Percentiles rank a stretch among this genome's conserved stretches.
phyloP scores from a whole-genome alignment of 164 flowering plant genomes.

The Sedum album region DNA sequence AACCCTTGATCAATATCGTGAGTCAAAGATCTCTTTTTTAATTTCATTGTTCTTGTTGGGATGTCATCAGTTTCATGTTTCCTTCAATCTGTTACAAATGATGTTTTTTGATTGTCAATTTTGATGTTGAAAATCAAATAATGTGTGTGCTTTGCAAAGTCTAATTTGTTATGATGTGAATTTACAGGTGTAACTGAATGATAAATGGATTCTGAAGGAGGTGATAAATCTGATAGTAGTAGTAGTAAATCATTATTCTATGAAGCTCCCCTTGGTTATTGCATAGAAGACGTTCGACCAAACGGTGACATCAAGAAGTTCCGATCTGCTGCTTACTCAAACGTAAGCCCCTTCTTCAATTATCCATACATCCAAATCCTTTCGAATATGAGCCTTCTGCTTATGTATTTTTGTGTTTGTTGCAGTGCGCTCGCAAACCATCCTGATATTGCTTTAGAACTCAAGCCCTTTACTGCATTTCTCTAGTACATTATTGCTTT shows the following conservation, averaged over 20 bases:
- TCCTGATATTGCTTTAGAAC: slow-evolving; percentile 42
- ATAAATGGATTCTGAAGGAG: slow-evolving; percentile 59
- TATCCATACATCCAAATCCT: neutral
- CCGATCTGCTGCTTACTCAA: slow-evolving; percentile 72
- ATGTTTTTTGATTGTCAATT: neutral
- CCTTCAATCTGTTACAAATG: no score
- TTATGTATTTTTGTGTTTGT: slow-evolving; percentile 3
- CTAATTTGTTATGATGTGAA: neutral
- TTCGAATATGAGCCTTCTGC: neutral
- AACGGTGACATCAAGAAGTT: slow-evolving; percentile 61
- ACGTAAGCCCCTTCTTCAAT: slow-evolving; percentile 25
- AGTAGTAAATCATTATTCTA: slow-evolving; percentile 25
- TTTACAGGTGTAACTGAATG: slow-evolving; percentile 29
- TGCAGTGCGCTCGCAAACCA: slow-evolving; percentile 85
- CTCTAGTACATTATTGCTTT: neutral
- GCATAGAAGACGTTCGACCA: slow-evolving; percentile 67
- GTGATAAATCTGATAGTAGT: slow-evolving; percentile 49
- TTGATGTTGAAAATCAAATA: neutral
- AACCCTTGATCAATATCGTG: neutral
- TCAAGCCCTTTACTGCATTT: slow-evolving; percentile 4
- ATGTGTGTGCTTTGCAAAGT: neutral
- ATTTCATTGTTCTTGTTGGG: no score
- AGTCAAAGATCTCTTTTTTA: neutral
- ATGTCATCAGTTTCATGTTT: no score
- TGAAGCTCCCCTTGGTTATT: slow-evolving; percentile 62